Percentiles rank a stretch among this genome's conserved stretches.
These are phyloP conservation scores for Scedosporium minutisporum DNA, from an alignment of 2,329 filamentous ascomycete species.

Conservation along the genomic window DNA sequence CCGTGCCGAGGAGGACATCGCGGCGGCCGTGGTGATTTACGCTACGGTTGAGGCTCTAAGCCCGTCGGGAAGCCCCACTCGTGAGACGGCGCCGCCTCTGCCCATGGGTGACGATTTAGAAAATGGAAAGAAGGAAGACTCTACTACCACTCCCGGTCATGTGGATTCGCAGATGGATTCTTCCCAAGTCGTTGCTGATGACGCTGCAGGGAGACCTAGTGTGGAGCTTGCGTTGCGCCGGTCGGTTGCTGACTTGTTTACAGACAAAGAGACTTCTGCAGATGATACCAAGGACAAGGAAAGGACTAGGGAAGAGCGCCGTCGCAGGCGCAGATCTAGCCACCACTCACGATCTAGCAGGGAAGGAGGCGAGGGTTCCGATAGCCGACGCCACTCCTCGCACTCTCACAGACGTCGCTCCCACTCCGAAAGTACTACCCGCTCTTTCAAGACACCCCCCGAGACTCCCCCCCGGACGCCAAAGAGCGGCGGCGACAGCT, in stretches of 20 bases:
- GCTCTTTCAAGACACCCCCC: conserved; percentile 14
- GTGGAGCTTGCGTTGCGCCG: conserved; percentile 21
- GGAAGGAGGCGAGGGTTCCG: conserved; percentile 7
- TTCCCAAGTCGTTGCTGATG: conserved; percentile 4
- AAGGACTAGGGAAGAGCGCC: conserved; percentile 13
- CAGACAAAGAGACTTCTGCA: conserved; percentile 28
- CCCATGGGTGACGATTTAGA: not conserved
- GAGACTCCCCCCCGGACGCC: conserved; percentile 4
- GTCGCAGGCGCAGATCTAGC: conserved; percentile 4
- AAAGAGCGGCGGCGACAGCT: conserved; percentile 9
- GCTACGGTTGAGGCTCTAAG: conserved; percentile 39
- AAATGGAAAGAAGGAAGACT: not conserved
- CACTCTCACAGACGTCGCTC: conserved; percentile 7
- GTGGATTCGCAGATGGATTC: conserved; percentile 4
- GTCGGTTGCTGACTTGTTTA: conserved; percentile 46
- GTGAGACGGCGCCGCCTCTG: not conserved
- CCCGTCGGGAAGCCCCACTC: conserved; percentile 23
- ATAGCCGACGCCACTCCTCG: conserved; percentile 6
- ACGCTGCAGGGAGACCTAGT: not conserved
- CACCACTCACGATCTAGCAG: conserved; percentile 4
- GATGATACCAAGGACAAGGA: conserved; percentile 24
- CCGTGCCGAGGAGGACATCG: conserved; percentile 41
- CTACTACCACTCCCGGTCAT: not conserved
- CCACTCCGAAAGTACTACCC: conserved; percentile 17
- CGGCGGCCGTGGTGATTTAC: conserved; percentile 44